Base-by-base conservation (phyloP, 495 filamentous ascomycete genomes). In the Amphirosellinia nigrospora region DNA sequence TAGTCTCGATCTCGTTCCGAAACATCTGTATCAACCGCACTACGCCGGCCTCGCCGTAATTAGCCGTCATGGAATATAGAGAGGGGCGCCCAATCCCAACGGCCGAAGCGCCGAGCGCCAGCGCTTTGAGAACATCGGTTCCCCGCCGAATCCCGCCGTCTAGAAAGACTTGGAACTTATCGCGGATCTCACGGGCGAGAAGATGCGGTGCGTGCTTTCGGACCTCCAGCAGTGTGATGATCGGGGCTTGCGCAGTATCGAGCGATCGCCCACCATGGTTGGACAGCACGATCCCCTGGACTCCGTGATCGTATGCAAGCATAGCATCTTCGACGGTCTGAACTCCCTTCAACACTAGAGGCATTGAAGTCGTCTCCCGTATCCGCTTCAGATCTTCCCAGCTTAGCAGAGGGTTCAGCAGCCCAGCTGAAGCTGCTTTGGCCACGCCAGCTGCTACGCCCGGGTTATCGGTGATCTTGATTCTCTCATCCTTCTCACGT, bases 1-100 rank as follows among this genome's bases (percentile, higher is more conserved):
- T 86, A 7, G 87, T 89, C 74, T 91, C 88, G 10, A 92, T 76
- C 74, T 92, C 91, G 70, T 91, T 89, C 76, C 85, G 85, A 71
- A 93, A 79, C 28, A 92, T 87, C 8, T 82, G 78, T 63, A 81
- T 73, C 36, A 77, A 79, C 80, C 89, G 82, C 77, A 89, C 88
- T 64, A 92, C 89, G 0, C 90, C 90, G 62, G 89, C 86, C 68
- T 86, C 85, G 8, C 91, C 91, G 65, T 91, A 92, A 65, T 87
- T 90, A 13, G 86, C 43, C 0, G 84, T 80, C 39, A 87, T 43
- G 0, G 84, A 79, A 70, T 82, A 89, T 58, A 89, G 72, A 64
- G 82, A 84, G 10, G 82, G 82, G 55, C 87, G 80, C 15, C 88
- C 87, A 45, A 90, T 78, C 41, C 82, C 87, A 26, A 87, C 86